Evolutionary conservation across 73 alveolate genomes (phyloP), one percentile per base, ranked within the genome.

Genomic region (Tetrahymena borealis): DNA sequence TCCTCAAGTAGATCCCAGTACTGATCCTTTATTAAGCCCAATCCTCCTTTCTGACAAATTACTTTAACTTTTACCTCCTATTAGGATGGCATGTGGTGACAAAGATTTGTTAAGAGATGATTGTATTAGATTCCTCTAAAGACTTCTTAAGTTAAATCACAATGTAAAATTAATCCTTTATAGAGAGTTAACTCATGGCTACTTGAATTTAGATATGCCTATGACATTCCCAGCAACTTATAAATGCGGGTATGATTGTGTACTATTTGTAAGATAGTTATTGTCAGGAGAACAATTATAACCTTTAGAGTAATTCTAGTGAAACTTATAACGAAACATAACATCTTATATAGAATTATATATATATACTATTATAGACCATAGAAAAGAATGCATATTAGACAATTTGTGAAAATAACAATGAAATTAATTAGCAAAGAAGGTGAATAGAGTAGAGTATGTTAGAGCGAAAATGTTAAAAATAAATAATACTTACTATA

Each of bases 21-120:
- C 42, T 24, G 97, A 97, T 91, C 99, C 98, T 0, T 94, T 90
- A 40, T 91, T 97, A 20, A 94, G 98, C 40, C 99, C 99, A 3
- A 16, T 78, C 20, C 24, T 91, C 5, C 16, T 90, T 95, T 38
- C 90, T 96, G 40, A 91, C 35, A 20, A 85, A 94, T 78, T 92
- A 78, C 7, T 32, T 31, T 60, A 11, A 7, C 36, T 6, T 8
- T 96, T 97, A 90, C 99, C 99, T 24, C 90, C 60, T 78, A 96
- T 95, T 4, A 91, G 96, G 41, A 96, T 97, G 11, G 90, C 96
- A 32, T 85, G 95, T 93, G 95, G 95, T 1, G 93, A 85, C n/a
- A 38, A 85, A 16, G 95, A 93, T 85, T 79, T 91, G 32, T 41
- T 93, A 16, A 93, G 78, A 18, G 95, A 92, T 2, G 95, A 93